Base-by-base conservation (phyloP, 2,329 filamentous ascomycete genomes). In the Zasmidium citrigriseum region DNA sequence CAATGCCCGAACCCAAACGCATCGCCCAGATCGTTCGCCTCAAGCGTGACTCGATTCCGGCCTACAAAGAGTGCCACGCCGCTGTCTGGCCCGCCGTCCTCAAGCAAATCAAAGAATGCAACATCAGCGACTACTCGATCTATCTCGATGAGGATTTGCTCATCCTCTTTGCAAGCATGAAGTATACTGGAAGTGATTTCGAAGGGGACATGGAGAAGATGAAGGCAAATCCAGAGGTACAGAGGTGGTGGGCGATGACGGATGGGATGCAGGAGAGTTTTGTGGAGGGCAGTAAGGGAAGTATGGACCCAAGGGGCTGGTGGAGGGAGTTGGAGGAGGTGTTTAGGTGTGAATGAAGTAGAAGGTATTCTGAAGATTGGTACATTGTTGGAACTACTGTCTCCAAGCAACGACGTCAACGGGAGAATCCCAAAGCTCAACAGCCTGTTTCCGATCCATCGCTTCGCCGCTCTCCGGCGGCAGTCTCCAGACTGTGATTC, bases 191-290 rank as follows among this genome's bases (percentile, higher is more conserved):
- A 0, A 83, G 83, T 59, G 83, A 90, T 63, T 92, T 84, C 60
- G 86, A 83, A 2, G 86, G 80, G 10, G 90, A 93, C 69, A 93
- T 93, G 90, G 82, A 84, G 73, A 81, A 79, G 61, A 92, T 93
- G 89, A 80, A 82, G 1, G 85, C 84, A 57, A 91, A 92, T 66
- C 82, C 84, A 1, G 87, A 87, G 69, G 88, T 93, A 29, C 82
- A 85, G 55, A 86, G 89, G 72, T 93, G 90, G 90, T 93, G 89
- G 89, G 78, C 78, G 57, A 88, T 93, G 86, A 93, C 90, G 27
- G 27, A 14, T 29, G 27, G 27, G 27, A 7, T 29, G 27, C 27
- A 29, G 27, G 27, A 29, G 14, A 29, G 27, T 29, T 29, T 29
- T 29, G 83, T 88, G 1, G 78, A 82, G 0, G 86, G 85, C 0